Evolutionary conservation across 2,329 filamentous ascomycete species (phyloP), one percentile per base, ranked within the genome.

Genomic region (Diaporthe helianthi): DNA sequence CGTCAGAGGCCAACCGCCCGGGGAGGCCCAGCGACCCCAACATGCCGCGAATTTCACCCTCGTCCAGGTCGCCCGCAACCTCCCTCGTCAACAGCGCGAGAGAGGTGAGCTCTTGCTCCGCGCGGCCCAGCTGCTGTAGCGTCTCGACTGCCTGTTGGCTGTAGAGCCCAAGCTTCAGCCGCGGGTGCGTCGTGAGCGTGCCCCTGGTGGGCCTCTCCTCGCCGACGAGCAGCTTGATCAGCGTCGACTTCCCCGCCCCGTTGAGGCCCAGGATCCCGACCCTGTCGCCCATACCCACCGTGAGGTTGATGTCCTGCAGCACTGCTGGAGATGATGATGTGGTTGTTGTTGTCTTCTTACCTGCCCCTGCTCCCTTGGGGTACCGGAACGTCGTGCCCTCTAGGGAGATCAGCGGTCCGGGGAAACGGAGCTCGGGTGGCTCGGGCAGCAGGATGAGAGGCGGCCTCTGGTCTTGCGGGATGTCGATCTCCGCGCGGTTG

Each of bases 181-280:
- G 85, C 0, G 93, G 86, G 77, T 97, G 93, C 0, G 83, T 84
- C 0, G 86, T 85, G 2, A 92, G 80, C 0, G 83, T 87, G 0
- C 93, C 92, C 3, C 84, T 82, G 0, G 86, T 87, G 0, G 91
- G 89, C 7, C 81, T 82, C 1, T 85, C 78, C 17, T 84, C 83
- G 0, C 86, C 88, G n/a, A 90, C 89, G 2, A 95, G 85, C 4
- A 95, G 80, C 58, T 87, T 89, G 69, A 95, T 84, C 12, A 97
- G 82, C 0, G 93, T 96, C 1, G 92, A 93, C 78, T 97, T 97
- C 2, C 93, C 93, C 0, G 89, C 87, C 1, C 93, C 93, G 76
- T 97, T 97, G 52, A 96, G 83, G 0, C 93, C 93, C 29, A 93
- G 83, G 49, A 97, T 84, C 0, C 92, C 93, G 29, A 95, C 83